Conservation (phyloP, 2,329 filamentous ascomycete species). For the Phyllosticta citrichinensis region DNA sequence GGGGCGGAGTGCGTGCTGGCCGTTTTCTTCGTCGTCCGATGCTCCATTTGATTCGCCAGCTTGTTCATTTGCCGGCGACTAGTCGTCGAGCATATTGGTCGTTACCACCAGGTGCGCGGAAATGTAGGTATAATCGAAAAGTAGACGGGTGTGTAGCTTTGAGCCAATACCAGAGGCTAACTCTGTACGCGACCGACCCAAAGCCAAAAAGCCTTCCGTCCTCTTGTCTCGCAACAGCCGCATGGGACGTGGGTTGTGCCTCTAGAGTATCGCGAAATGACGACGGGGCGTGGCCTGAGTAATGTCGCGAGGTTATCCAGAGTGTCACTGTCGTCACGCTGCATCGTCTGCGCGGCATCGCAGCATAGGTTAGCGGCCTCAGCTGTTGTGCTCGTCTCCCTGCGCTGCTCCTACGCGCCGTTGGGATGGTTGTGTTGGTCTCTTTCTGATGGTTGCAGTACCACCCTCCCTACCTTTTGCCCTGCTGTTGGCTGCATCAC, state of each 20-base stretch:
- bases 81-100: neutral
- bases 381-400: neutral
- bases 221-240: neutral
- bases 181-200: neutral
- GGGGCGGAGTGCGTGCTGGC: neutral
- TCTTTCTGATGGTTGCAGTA: neutral
- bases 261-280: neutral
- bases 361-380: neutral
- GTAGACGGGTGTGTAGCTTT: neutral
- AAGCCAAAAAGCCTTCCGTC: neutral
- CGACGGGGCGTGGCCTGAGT: neutral
- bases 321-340: neutral
- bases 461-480: neutral
- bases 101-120: neutral
- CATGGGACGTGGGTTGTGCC: neutral
- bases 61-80: neutral
- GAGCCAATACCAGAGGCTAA: neutral
- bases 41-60: neutral
- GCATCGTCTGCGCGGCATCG: neutral
- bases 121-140: neutral
- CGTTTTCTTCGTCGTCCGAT: neutral
- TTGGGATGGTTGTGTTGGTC: neutral
- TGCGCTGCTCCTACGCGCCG: neutral
- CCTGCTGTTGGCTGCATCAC: neutral
- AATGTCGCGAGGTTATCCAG: neutral